Evolutionary conservation across 108 stramenopile genomes (phyloP), one percentile per base, ranked within the genome.

Genomic region (Cyclostephanos tholiformis): DNA sequence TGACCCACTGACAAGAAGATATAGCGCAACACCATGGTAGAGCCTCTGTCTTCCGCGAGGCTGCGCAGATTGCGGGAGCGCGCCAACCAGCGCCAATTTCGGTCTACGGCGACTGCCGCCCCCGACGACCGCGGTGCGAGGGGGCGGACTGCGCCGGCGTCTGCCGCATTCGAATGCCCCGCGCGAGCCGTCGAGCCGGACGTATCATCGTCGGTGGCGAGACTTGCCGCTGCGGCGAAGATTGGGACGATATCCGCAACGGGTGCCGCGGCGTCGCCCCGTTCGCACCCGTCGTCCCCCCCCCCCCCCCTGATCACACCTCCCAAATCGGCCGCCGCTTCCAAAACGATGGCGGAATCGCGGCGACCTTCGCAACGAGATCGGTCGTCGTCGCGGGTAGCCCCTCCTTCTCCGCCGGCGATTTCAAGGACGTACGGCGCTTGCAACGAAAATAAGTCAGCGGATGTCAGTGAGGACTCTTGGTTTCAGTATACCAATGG

Each of bases 401-500:
- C 44, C 44, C 44, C 44, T 17, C 44, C 44, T 17, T 46, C 44
- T 46, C 25, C 26, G 23, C 53, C 53, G 4, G 25, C 53, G 26
- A 55, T 55, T 1, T 26, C 53, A 10, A 55, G 13, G 26, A 25
- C 53, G 53, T 1, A 26, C 9, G 53, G 26, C 11, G 23, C 23
- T 1, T 2, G 26, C 53, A 5, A 55, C 53, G 22, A 25, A 25
- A 26, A 26, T 12, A 26, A 1, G 10, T 55, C 53, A 26, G 10
- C 10, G 44, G 44, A 46, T 46, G 44, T 16, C 9, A 43, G 55
- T 26, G 52, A 5, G 13, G 68, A 58, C 44, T 46, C 44, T 17
- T 72, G 71, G 71, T 72, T 72, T 62, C 71, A 14, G 11, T 72
- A 72, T 38, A 72, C 71, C 17, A 72, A 50, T 52, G 71, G 71